phyloP scores from a whole-genome alignment of 2,329 filamentous ascomycete species.

The Thelonectria rubi region DNA sequence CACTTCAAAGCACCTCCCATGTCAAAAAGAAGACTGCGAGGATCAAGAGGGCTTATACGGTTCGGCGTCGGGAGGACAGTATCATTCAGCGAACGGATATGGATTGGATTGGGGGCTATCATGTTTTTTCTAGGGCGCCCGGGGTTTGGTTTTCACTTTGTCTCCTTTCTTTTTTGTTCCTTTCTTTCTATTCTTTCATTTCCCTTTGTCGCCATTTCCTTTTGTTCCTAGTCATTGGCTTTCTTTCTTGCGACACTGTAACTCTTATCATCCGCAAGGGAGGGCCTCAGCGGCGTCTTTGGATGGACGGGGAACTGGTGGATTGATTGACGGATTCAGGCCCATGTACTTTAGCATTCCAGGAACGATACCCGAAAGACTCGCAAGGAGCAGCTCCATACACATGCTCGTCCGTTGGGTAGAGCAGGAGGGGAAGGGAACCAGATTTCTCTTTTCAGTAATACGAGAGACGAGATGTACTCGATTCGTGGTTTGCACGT shows the following conservation, averaged over 20 bases:
- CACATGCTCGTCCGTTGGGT: conserved; percentile 21
- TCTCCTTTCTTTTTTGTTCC: conserved; percentile 2
- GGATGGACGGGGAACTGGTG: conserved; percentile 24
- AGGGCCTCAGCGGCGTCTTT: conserved; percentile 21
- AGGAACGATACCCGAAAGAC: conserved; percentile 44
- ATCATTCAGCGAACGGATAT: conserved; percentile 11
- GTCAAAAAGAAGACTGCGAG: background rate
- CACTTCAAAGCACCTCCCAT: too few species aligned
- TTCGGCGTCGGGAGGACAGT: background rate
- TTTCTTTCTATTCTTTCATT: background rate
- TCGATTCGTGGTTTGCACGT: background rate
- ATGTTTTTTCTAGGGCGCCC: conserved; percentile 36
- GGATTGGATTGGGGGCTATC: conserved; percentile 30
- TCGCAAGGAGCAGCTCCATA: conserved; percentile 30
- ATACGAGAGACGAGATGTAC: conserved; percentile 1
- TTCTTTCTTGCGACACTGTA: conserved; percentile 25
- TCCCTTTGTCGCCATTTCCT: conserved; percentile 11
- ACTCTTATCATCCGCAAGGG: conserved; percentile 31
- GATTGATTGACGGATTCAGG: conserved; percentile 21
- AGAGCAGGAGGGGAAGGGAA: conserved; percentile 1
- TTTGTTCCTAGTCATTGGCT: conserved; percentile 8
- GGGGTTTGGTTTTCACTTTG: conserved; percentile 26
- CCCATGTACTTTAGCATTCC: conserved; percentile 41
- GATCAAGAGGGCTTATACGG: too few species aligned
- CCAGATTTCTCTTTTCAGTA: conserved; percentile 14